phyloP scores from a whole-genome alignment of 2,329 filamentous ascomycete species.

The Venturia oleaginea region DNA sequence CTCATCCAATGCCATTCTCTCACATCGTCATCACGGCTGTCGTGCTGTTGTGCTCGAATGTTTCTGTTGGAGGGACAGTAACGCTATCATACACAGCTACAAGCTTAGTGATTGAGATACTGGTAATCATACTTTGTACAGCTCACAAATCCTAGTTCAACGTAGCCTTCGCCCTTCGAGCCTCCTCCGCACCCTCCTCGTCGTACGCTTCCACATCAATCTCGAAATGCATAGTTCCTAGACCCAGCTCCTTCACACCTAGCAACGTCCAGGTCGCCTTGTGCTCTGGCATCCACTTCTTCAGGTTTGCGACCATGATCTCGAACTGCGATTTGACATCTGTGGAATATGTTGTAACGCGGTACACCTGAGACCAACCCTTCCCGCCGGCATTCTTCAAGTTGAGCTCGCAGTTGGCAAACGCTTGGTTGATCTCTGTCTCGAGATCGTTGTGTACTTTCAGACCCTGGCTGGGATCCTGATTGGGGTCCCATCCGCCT shows the following conservation, averaged over 20 bases:
- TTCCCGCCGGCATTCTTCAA: conserved; percentile 46
- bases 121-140: background rate
- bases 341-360: conserved; percentile 21
- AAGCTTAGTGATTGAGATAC: background rate
- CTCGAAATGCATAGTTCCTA: conserved; percentile 1
- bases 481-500: conserved; percentile 28
- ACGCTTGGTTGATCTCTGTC: conserved; percentile 35
- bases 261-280: conserved; percentile 20
- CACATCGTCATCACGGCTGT: background rate
- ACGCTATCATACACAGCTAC: background rate
- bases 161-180: background rate
- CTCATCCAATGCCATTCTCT: background rate
- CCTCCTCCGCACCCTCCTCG: conserved; percentile 7
- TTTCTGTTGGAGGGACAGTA: background rate
- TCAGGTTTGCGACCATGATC: conserved; percentile 19
- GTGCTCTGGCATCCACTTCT: conserved; percentile 22
- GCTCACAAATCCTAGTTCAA: background rate
- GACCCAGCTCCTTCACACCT: conserved; percentile 3
- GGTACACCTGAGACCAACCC: conserved; percentile 46
- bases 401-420: conserved; percentile 46
- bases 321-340: conserved; percentile 19
- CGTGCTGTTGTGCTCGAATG: background rate
- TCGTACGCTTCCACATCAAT: conserved; percentile 8
- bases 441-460: conserved; percentile 20
- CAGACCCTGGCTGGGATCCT: conserved; percentile 7